phyloP scores from a whole-genome alignment of 2,329 filamentous ascomycete species.

The Trichoderma breve region DNA sequence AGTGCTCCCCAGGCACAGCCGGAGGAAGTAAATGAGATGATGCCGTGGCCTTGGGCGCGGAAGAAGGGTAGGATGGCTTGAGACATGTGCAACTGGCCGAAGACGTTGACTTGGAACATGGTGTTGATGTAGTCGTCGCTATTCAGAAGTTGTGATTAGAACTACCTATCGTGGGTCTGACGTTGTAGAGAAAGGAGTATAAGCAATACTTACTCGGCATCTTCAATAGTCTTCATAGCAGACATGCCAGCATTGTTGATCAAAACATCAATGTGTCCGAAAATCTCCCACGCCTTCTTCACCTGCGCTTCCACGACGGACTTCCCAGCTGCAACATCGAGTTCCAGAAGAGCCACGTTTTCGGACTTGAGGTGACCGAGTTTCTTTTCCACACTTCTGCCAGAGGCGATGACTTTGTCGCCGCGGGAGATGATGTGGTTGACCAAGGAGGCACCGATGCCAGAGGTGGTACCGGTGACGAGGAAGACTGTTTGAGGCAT shows the following conservation, averaged over 20 bases:
- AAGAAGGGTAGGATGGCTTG: conserved; percentile 31
- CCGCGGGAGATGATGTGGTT: conserved; percentile 28
- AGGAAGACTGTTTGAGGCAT: conserved; percentile 35
- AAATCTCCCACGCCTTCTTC: conserved; percentile 31
- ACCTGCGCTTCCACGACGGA: conserved; percentile 26
- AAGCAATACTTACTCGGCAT: conserved; percentile 30
- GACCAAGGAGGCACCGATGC: conserved; percentile 31
- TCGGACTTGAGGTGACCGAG: conserved; percentile 29
- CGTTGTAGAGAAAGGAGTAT: not conserved
- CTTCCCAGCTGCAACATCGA: conserved; percentile 30
- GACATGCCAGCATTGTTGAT: conserved; percentile 37
- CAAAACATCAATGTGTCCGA: conserved; percentile 35
- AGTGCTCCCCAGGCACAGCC: conserved; percentile 29
- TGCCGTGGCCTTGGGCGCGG: conserved; percentile 27
- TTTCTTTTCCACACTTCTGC: conserved; percentile 27
- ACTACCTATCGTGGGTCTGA: not conserved
- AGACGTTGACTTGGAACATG: conserved; percentile 32
- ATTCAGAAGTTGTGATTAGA: not conserved
- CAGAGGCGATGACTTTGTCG: conserved; percentile 34
- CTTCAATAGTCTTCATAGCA: conserved; percentile 29
- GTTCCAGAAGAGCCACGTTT: conserved; percentile 29
- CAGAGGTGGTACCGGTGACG: conserved; percentile 35
- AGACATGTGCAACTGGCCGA: conserved; percentile 30
- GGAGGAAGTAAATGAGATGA: conserved; percentile 34
- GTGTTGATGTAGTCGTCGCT: conserved; percentile 27